Base-by-base conservation (phyloP, 306 rosid genomes). In the Vigna reflexopilosa region DNA sequence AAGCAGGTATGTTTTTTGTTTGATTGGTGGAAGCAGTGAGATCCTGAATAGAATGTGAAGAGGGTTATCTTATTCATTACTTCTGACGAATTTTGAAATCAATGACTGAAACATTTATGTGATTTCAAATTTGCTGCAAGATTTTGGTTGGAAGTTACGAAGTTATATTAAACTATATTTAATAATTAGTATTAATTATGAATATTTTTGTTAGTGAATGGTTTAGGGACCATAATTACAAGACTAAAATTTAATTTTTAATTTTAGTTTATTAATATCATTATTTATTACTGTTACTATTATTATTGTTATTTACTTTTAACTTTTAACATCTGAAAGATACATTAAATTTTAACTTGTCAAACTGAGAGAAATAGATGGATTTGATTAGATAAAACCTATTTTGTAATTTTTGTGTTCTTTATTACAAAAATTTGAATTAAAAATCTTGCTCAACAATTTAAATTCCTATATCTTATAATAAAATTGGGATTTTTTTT, bases 111-210 rank as follows among this genome's bases (percentile, higher is more conserved):
- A 28, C 30, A 78, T 57, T 70, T 70, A 78, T 50, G 32, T 9
- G 7, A 78, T 70, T 70, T 67, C 74, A 77, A 67, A 77, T 67
- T 64, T 64, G 73, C 63, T 44, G 28, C 68, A 26, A 51, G 9
- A n/a, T 9, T 77, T 65, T 77, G 56, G 67, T 50, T 66, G 45
- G 64, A 45, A 52, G 14, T 51, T 65, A 22, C 8, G 42, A 19
- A 6, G 4, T 13, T 16, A 1, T 63, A 64, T 64, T 28, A 20
- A 55, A 12, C 5, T 24, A 26, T 12, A 19, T 71, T 30, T 40
- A 24, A 56, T 40, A 10, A 3, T 38, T 38, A 36, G 13, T 72
- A 38, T 72, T 54, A 52, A 36, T n/a, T 16, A 36, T 64, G 24
- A 36, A 34, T 12, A 17, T 63, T 28, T 42, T 30, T 36, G n/a